phyloP scores from a whole-genome alignment of 2,329 filamentous ascomycete species.

The Paracoccidioides brasiliensis region DNA sequence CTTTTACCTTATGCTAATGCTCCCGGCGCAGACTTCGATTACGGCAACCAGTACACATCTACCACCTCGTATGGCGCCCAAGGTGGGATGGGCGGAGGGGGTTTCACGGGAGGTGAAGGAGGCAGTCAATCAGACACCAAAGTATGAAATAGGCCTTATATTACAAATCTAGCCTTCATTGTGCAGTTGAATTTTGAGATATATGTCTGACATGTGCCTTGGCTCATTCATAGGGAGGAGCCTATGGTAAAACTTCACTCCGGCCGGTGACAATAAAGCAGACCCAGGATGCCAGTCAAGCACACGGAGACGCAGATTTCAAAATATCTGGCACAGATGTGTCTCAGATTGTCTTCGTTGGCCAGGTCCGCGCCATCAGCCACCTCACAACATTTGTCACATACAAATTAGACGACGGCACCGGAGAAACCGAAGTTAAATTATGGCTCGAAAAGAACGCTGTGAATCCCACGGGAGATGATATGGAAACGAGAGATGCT shows the following conservation, averaged over 20 bases:
- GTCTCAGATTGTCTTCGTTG: slow-evolving; percentile 71
- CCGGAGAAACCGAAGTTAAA: slow-evolving; percentile 69
- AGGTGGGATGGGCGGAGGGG: slow-evolving; percentile 44
- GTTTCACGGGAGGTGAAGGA: slow-evolving; percentile 44
- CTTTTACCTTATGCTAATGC: neutral
- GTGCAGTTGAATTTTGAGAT: neutral
- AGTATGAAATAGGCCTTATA: slow-evolving; percentile 24
- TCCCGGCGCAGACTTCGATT: slow-evolving; percentile 21
- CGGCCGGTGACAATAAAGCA: slow-evolving; percentile 95
- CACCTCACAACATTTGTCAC: slow-evolving; percentile 83
- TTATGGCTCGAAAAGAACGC: slow-evolving; percentile 37
- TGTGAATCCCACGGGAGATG: slow-evolving; percentile 29
- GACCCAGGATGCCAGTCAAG: slow-evolving; percentile 67
- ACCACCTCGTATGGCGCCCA: slow-evolving; percentile 44
- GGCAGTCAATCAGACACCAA: slow-evolving; percentile 35
- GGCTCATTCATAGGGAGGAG: neutral
- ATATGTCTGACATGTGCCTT: neutral
- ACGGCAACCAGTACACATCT: slow-evolving; percentile 33
- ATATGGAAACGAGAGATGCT: slow-evolving; percentile 32
- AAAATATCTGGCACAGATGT: slow-evolving; percentile 65
- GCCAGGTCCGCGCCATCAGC: slow-evolving; percentile 76
- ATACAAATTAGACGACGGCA: slow-evolving; percentile 90
- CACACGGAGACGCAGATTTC: slow-evolving; percentile 63
- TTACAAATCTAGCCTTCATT: neutral
- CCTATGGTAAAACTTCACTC: slow-evolving; percentile 67